Conservation (phyloP, 306 rosid genomes). For the Castanea mollissima region DNA sequence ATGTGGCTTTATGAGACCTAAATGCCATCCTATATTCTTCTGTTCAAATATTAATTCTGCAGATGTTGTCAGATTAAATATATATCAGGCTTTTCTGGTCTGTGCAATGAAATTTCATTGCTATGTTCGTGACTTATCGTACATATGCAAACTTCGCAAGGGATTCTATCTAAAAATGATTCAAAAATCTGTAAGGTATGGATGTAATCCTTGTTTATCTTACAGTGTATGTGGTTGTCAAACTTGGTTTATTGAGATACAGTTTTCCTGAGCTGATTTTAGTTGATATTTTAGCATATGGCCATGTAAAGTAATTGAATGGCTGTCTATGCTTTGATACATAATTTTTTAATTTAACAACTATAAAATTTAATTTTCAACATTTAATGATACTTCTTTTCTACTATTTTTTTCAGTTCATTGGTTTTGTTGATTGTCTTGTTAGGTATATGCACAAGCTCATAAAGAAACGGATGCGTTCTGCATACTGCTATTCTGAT, state of each 20-base stretch:
- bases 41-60: slow-evolving; percentile 85
- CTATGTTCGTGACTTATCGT: no score
- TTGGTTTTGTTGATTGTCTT: slow-evolving; percentile 17
- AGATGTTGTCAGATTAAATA: slow-evolving; percentile 74
- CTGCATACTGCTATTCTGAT: slow-evolving; percentile 26
- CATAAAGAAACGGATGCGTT: slow-evolving; percentile 65
- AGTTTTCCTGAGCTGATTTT: slow-evolving; percentile 14
- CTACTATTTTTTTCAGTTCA: background rate
- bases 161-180: slow-evolving; percentile 37
- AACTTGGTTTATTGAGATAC: background rate
- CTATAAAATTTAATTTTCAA: background rate
- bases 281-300: slow-evolving; percentile 12
- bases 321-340: background rate
- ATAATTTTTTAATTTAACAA: background rate
- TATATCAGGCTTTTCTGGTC: slow-evolving; percentile 51
- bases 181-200: slow-evolving; percentile 49
- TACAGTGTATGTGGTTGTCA: background rate
- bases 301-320: no score
- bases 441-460: slow-evolving; percentile 61
- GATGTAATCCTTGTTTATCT: slow-evolving; percentile 1
- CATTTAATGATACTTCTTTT: background rate
- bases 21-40: slow-evolving; percentile 83
- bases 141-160: slow-evolving; percentile 48
- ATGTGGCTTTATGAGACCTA: slow-evolving; percentile 34
- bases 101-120: no score